Conservation (phyloP, 1,139 yeast genomes). For the Maudiozyma humilis region DNA sequence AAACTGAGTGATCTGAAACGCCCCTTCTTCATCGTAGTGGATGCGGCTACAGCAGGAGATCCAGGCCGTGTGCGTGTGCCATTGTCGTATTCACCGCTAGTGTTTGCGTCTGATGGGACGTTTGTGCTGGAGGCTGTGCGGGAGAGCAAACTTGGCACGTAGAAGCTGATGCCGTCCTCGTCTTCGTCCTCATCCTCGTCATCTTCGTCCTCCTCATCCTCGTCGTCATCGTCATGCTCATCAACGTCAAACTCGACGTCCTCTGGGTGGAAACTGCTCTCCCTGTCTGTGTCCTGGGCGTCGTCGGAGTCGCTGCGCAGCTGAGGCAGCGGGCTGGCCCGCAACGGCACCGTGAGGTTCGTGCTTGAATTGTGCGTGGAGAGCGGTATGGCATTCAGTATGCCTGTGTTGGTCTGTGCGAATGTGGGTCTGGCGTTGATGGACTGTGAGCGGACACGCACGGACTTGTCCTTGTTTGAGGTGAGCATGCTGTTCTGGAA, state of each 20-base stretch:
- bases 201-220: slow-evolving; percentile 20
- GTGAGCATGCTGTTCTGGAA: slow-evolving; percentile 28
- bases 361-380: slow-evolving; percentile 1
- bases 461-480: slow-evolving; percentile 30
- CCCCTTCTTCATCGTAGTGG: slow-evolving; percentile 13
- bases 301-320: too few relatives aligned
- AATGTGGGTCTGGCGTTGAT: slow-evolving; percentile 16
- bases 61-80: not conserved
- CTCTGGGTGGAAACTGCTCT: too few relatives aligned
- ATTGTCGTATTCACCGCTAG: not conserved
- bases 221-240: slow-evolving; percentile 14
- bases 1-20: slow-evolving; percentile 30
- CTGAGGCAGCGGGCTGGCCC: not conserved
- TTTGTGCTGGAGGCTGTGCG: slow-evolving; percentile 19
- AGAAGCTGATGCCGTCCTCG: slow-evolving; percentile 29
- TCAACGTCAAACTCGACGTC: too few relatives aligned
- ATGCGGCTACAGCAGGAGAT: not conserved
- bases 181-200: slow-evolving; percentile 20
- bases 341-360: not conserved
- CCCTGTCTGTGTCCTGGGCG: not conserved
- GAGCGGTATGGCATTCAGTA: slow-evolving; percentile 3
- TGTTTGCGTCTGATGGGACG: not conserved
- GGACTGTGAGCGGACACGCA: slow-evolving; percentile 25
- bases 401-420: not conserved
- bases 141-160: slow-evolving; percentile 28